These are phyloP conservation scores for Coemansia interrupta DNA, from an alignment of 192 early-diverging fungal species.

Conservation along the genomic window DNA sequence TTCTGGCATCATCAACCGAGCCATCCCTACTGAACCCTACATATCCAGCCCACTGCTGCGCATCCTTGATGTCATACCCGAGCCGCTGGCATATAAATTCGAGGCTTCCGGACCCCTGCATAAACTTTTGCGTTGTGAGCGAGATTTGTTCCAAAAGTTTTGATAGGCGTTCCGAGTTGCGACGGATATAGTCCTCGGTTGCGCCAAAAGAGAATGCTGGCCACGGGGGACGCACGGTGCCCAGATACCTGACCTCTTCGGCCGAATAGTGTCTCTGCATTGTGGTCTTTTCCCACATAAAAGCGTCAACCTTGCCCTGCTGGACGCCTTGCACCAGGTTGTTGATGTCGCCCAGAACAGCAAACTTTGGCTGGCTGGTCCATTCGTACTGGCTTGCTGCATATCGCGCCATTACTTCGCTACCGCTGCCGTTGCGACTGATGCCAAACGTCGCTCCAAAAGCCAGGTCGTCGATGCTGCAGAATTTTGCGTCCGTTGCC, in stretches of 20 bases:
- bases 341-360: conserved; percentile 69
- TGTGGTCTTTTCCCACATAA: conserved; percentile 91
- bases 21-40: conserved; percentile 25
- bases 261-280: conserved; percentile 80
- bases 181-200: conserved; percentile 13
- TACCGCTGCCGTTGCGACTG: conserved; percentile 74
- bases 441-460: conserved; percentile 54
- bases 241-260: conserved; percentile 65
- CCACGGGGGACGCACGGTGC: conserved; percentile 83
- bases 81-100: conserved; percentile 25
- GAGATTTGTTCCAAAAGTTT: conserved; percentile 11
- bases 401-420: conserved; percentile 70
- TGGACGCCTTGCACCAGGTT: conserved; percentile 68
- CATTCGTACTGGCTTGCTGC: conserved; percentile 62
- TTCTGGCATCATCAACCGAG: conserved; percentile 16
- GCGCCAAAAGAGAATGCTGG: conserved; percentile 80
- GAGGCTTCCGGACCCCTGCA: conserved; percentile 2
- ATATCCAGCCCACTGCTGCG: conserved; percentile 26
- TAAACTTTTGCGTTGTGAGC: conserved; percentile 7
- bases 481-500: conserved; percentile 44
- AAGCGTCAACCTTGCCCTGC: conserved; percentile 64
- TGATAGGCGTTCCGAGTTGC: conserved; percentile 5
- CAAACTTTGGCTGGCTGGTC: conserved; percentile 57
- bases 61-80: conserved; percentile 31
- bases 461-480: conserved; percentile 42